A percentile compares a stretch with the other conserved stretches of the same genome.
These are phyloP conservation scores for Asterochloris erici DNA, from an alignment of 139 green algal genomes.

Conservation along the genomic window DNA sequence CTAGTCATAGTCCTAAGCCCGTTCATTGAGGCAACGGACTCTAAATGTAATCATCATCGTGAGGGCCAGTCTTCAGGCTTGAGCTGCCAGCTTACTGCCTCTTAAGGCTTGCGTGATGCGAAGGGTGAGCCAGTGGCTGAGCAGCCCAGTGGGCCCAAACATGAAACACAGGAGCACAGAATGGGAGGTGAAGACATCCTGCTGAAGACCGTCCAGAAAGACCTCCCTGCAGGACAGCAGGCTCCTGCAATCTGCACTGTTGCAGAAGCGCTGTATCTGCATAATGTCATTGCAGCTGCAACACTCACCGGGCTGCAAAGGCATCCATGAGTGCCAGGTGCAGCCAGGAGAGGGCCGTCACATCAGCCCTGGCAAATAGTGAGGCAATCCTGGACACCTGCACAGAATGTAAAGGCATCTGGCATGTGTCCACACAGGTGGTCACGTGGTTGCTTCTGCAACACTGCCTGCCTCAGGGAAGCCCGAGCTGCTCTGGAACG, in stretches of 20 bases:
- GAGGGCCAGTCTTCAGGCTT: too few species aligned
- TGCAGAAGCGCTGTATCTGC: neutral
- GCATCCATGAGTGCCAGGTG: constrained; percentile 76
- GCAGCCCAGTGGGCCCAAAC: constrained; percentile 78
- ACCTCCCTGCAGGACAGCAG: constrained; percentile 48
- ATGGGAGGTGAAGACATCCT: constrained; percentile 53
- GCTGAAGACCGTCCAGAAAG: constrained; percentile 63
- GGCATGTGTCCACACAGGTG: constrained; percentile 15
- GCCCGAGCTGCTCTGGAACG: neutral
- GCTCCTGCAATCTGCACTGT: neutral
- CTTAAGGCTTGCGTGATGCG: neutral
- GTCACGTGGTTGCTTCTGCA: neutral
- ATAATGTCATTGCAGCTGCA: neutral
- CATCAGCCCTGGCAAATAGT: neutral
- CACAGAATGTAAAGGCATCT: neutral
- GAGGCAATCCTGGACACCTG: neutral
- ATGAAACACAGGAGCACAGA: constrained; percentile 86
- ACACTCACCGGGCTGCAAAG: neutral
- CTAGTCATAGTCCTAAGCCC: too few species aligned
- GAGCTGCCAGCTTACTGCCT: too few species aligned
- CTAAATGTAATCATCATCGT: too few species aligned
- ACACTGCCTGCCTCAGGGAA: neutral
- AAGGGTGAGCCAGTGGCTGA: constrained; percentile 64
- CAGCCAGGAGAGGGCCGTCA: constrained; percentile 60
- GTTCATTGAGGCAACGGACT: too few species aligned